Evolutionary conservation across 352 stramenopile genomes (phyloP), one percentile per base, ranked within the genome.

Genomic region (Pythium volutum): DNA sequence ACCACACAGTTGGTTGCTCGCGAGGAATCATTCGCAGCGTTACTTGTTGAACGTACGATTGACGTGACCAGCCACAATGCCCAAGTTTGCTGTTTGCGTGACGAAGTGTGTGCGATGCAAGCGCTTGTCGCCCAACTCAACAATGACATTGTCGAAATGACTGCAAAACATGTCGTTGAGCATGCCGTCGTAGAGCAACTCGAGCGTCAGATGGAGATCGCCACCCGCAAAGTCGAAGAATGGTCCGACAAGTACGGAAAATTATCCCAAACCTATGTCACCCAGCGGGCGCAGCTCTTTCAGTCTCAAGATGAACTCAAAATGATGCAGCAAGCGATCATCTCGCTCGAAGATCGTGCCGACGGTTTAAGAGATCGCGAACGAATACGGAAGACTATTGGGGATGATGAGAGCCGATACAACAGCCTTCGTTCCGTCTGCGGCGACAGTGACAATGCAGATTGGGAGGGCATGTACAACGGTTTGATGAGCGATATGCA

Each of bases 391-490:
- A 38, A 52, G 25, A 56, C 29, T 15, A 25, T 67, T 26, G 36
- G 25, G 20, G 53, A 52, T 39, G 9, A 42, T 27, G 20, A 67
- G 23, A 62, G 53, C 22, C 34, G 61, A 33, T 62, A 62, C 27
- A 55, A 59, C 20, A 51, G 48, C n/a, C 60, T 61, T 2, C 60
- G 29, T 16, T 46, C 48, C 8, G 27, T 34, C 2, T 49, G 60
- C 25, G 60, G 60, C 14, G 60, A 62, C 20, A 49, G 23, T 25
- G 48, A 68, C 39, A 47, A 20, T 16, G 31, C 52, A 12, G 61
- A 68, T 16, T 68, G 61, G 61, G 61, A 68, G 41, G 48, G 55
- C 31, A 55, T 63, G 50, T 68, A 68, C 42, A 68, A 68, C 26
- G 61, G 53, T 1, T 33, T 68, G 26, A 68, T 68, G 61, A 63